Evolutionary conservation across 371 early-diverging fungal genomes (phyloP).

Genomic region (Smittium culicis): DNA sequence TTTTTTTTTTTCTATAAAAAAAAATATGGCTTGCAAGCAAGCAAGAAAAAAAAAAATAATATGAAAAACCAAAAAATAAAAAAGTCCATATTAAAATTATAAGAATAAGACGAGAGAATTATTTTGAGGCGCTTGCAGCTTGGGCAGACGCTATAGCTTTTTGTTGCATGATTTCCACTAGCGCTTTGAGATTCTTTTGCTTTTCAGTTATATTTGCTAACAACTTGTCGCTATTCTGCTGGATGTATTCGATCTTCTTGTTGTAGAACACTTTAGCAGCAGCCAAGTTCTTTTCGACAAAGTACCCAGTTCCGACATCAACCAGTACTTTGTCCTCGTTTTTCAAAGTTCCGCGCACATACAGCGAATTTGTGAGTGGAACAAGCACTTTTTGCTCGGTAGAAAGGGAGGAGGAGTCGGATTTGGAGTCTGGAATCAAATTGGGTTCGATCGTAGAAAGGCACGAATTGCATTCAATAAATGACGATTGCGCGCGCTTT

Average conservation of each 20-base stretch:
- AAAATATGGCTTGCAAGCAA: no score
- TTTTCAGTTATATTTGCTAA: background rate
- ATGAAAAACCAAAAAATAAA: no score
- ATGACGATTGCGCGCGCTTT: conserved; percentile 73
- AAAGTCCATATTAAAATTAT: no score
- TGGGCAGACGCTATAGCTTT: no score
- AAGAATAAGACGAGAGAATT: no score
- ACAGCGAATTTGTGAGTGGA: conserved; percentile 63
- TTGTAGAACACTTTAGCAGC: conserved; percentile 4
- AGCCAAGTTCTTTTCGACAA: conserved; percentile 58
- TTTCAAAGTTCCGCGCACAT: conserved; percentile 77
- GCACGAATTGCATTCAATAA: conserved; percentile 64
- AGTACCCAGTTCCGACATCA: conserved; percentile 93
- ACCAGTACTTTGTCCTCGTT: conserved; percentile 75
- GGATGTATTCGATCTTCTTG: conserved; percentile 5
- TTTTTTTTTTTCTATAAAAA: no score
- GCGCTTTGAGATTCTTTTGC: conserved; percentile 5
- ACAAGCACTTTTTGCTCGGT: conserved; percentile 38
- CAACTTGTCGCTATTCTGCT: conserved; percentile 5
- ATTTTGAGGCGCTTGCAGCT: no score
- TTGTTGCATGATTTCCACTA: background rate
- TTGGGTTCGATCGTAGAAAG: conserved; percentile 24
- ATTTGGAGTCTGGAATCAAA: background rate
- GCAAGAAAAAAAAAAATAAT: no score
- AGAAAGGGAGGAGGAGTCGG: no score